phyloP scores from a whole-genome alignment of 805 yeast genomes.

The Hanseniaspora occidentalis region DNA sequence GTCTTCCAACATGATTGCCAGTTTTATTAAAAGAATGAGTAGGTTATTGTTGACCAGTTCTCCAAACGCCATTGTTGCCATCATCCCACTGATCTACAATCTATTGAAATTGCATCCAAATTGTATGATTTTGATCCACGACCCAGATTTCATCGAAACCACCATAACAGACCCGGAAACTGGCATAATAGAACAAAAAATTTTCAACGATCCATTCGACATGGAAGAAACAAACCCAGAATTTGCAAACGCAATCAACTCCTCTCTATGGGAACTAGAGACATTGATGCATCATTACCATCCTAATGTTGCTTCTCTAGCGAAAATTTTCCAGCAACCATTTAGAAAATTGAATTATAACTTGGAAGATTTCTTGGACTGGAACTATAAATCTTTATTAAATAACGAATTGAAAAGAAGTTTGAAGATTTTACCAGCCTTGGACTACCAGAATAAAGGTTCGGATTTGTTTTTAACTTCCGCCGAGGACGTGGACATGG shows the following conservation, averaged over 20 bases:
- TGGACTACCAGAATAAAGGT: slow-evolving; percentile 50
- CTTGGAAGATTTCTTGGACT: slow-evolving; percentile 89
- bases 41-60: slow-evolving; percentile 65
- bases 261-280: slow-evolving; percentile 88
- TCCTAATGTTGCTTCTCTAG: slow-evolving; percentile 88
- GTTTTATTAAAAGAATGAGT: slow-evolving; percentile 75
- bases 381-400: slow-evolving; percentile 61
- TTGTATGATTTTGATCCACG: slow-evolving; percentile 81
- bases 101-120: slow-evolving; percentile 84
- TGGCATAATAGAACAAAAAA: slow-evolving; percentile 15
- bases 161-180: slow-evolving; percentile 15
- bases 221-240: slow-evolving; percentile 59
- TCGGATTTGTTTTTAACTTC: too few relatives aligned
- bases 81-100: slow-evolving; percentile 86
- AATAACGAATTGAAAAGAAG: slow-evolving; percentile 52
- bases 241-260: slow-evolving; percentile 62
- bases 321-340: slow-evolving; percentile 80
- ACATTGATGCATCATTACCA: slow-evolving; percentile 76
- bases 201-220: slow-evolving; percentile 55
- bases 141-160: slow-evolving; percentile 20
- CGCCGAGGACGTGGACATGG: too few relatives aligned
- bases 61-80: slow-evolving; percentile 77
- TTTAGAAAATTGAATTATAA: slow-evolving; percentile 77
- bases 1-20: slow-evolving; percentile 72
- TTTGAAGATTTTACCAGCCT: slow-evolving; percentile 59